phyloP scores from a whole-genome alignment of 495 filamentous ascomycete genomes.

The Collariella sp. region DNA sequence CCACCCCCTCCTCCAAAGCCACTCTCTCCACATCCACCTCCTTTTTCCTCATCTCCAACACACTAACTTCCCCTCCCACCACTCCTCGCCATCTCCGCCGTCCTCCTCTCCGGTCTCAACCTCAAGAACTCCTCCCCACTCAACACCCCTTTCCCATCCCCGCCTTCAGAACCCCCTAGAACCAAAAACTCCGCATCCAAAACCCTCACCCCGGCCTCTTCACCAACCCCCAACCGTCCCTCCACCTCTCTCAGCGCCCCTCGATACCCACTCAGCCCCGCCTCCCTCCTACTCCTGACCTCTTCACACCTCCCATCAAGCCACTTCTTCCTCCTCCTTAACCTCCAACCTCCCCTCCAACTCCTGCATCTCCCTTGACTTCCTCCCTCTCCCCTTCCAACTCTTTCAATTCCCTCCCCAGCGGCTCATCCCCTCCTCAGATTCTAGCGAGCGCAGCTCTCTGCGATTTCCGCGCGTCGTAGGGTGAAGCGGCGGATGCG shows the following conservation, averaged over 20 bases:
- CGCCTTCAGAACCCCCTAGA: conserved; percentile 16
- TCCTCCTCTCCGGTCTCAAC: conserved; percentile 60
- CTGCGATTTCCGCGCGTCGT: conserved; percentile 38
- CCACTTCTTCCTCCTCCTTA: conserved; percentile 55
- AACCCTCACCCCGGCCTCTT: conserved; percentile 39
- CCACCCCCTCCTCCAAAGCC: conserved; percentile 76
- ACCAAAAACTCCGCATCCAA: conserved; percentile 33
- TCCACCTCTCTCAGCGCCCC: conserved; percentile 60
- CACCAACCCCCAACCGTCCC: conserved; percentile 73
- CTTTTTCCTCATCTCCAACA: conserved; percentile 48
- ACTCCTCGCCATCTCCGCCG: conserved; percentile 68
- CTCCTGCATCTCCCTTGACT: conserved; percentile 47
- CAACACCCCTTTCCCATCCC: conserved; percentile 1
- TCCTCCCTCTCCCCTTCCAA: conserved; percentile 40
- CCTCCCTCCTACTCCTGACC: conserved; percentile 50
- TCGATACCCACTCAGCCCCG: conserved; percentile 43
- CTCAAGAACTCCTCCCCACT: conserved; percentile 42
- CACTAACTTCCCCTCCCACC: conserved; percentile 61
- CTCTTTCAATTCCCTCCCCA: conserved; percentile 50
- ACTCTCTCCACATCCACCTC: conserved; percentile 58
- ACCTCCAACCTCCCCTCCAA: conserved; percentile 55
- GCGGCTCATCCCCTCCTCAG: conserved; percentile 29
- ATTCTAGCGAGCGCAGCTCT: conserved; percentile 35
- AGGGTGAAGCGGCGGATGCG: conserved; percentile 53
- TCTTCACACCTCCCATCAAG: conserved; percentile 53